A percentile compares a stretch with the other conserved stretches of the same genome.
phyloP scores from a whole-genome alignment of 2,329 filamentous ascomycete species.

The Xylaria sp. region DNA sequence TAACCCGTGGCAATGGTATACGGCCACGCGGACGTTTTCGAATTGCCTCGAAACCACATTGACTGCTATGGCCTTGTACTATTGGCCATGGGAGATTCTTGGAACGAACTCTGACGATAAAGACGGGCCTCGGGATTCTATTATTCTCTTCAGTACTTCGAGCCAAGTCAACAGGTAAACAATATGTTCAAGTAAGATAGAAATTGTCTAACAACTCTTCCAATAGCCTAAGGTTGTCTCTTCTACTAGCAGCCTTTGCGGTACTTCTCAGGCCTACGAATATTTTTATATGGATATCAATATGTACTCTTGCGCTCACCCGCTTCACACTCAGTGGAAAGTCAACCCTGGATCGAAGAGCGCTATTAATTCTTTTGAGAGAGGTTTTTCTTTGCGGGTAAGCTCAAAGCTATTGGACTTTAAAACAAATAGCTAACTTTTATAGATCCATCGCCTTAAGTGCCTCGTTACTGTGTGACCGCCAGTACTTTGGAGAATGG shows the following conservation, averaged over 20 bases:
- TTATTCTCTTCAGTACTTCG: constrained; percentile 45
- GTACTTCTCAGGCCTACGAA: constrained; percentile 93
- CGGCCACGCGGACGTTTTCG: constrained; percentile 90
- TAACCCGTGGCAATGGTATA: constrained; percentile 97
- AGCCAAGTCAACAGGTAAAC: constrained; percentile 50
- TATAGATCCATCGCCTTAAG: constrained; percentile 64
- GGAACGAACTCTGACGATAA: constrained; percentile 54
- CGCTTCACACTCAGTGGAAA: constrained; percentile 54
- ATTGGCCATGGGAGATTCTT: constrained; percentile 87
- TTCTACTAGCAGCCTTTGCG: constrained; percentile 82
- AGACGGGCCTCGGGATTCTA: constrained; percentile 53
- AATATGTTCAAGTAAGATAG: neutral
- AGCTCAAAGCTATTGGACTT: constrained; percentile 38
- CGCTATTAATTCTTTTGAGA: constrained; percentile 65
- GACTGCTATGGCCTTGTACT: constrained; percentile 80
- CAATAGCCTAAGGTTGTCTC: constrained; percentile 67
- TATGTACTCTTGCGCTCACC: constrained; percentile 67
- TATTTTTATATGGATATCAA: constrained; percentile 80
- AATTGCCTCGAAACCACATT: constrained; percentile 94
- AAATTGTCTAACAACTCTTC: constrained; percentile 17
- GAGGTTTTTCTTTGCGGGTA: constrained; percentile 73
- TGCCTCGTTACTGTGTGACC: constrained; percentile 75
- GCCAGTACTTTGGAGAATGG: constrained; percentile 84
- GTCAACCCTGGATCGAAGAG: constrained; percentile 57
- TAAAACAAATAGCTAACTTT: constrained; percentile 25